Conservation (phyloP, 148 eudicot species). For the Rhododendron molle region DNA sequence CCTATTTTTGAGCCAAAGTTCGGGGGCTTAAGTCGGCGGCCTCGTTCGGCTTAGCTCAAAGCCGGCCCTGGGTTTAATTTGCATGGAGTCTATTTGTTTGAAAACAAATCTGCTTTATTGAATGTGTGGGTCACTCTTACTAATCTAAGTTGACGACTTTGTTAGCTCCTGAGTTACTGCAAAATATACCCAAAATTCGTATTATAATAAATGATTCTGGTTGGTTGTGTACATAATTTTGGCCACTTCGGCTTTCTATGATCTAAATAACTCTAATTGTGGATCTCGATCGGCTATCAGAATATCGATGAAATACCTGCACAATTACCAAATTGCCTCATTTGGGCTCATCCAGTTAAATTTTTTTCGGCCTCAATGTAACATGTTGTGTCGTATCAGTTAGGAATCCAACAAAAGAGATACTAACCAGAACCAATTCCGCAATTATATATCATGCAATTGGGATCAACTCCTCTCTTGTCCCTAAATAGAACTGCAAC, state of each 20-base stretch:
- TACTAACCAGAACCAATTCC: neutral
- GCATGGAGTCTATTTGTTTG: neutral
- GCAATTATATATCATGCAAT: neutral
- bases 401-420: neutral
- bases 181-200: neutral
- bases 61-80: conserved; percentile 18
- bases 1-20: no score
- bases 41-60: no score
- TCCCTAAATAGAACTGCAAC: neutral
- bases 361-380: neutral
- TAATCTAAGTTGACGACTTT: neutral
- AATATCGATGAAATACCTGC: neutral
- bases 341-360: neutral
- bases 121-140: neutral
- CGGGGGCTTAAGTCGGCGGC: no score
- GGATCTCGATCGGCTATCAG: neutral
- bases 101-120: neutral
- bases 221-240: no score
- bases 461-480: neutral
- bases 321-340: neutral
- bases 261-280: no score
- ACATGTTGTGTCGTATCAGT: neutral
- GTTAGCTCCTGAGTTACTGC: neutral
- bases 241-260: no score
- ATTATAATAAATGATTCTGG: no score